These are phyloP conservation scores for Tardiomyces depauwii DNA, from an alignment of 1,139 yeast genomes.

Conservation along the genomic window DNA sequence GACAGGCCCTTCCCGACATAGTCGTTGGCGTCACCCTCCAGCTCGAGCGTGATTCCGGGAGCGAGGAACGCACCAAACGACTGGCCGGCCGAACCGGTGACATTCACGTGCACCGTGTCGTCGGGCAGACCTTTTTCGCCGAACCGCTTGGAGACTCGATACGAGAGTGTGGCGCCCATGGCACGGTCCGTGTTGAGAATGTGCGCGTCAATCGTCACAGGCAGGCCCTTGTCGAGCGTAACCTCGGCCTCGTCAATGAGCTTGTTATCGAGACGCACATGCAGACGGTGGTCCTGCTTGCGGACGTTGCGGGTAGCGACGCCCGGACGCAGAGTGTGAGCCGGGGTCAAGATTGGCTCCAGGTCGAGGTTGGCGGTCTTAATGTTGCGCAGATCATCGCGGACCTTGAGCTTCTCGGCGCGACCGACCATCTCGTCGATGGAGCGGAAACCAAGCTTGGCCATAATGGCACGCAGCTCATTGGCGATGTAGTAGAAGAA, in stretches of 20 bases:
- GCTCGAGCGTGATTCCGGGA: constrained; percentile 87
- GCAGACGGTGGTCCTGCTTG: constrained; percentile 90
- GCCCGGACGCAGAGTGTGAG: constrained; percentile 95
- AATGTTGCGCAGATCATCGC: constrained; percentile 77
- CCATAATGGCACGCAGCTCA: constrained; percentile 89
- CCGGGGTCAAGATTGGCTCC: constrained; percentile 91
- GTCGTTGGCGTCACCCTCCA: constrained; percentile 97
- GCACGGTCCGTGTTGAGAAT: constrained; percentile 96
- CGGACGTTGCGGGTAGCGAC: too few species aligned
- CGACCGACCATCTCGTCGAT: constrained; percentile 97
- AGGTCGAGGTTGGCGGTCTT: constrained; percentile 89
- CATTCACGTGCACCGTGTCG: constrained; percentile 89
- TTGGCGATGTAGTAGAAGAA: constrained; percentile 92
- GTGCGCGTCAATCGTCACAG: constrained; percentile 86
- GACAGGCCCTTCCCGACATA: constrained; percentile 96
- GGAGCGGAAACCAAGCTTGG: constrained; percentile 87
- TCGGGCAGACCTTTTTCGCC: constrained; percentile 93
- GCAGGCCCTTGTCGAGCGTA: constrained; percentile 87
- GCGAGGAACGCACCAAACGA: constrained; percentile 97
- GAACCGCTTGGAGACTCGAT: constrained; percentile 83
- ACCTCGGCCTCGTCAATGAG: constrained; percentile 91
- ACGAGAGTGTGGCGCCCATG: constrained; percentile 86
- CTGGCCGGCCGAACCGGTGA: constrained; percentile 93
- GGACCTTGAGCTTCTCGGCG: constrained; percentile 77
- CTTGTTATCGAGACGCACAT: constrained; percentile 88